A percentile compares a stretch with the other conserved stretches of the same genome.
phyloP scores from a whole-genome alignment of 2,329 filamentous ascomycete genomes.

The Aureobasidium namibiae region DNA sequence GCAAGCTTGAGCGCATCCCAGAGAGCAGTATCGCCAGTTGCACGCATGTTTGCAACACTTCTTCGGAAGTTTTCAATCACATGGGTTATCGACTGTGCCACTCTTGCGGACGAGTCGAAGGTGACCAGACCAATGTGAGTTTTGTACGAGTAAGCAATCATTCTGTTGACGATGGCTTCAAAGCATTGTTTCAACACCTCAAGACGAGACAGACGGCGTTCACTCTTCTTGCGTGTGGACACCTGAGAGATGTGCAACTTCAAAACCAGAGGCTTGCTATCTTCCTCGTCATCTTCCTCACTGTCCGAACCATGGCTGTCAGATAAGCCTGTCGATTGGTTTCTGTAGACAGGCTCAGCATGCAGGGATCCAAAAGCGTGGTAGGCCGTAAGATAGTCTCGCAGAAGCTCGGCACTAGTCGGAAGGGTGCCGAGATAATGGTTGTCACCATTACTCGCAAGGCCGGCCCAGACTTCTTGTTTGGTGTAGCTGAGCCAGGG shows the following conservation, averaged over 20 bases:
- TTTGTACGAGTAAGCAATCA: constrained; percentile 30
- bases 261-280: background rate
- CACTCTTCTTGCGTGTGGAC: background rate
- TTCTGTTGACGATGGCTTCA: constrained; percentile 29
- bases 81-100: constrained; percentile 25
- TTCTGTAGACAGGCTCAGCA: background rate
- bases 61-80: constrained; percentile 31
- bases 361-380: background rate
- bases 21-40: constrained; percentile 27
- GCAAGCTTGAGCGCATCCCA: constrained; percentile 30
- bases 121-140: constrained; percentile 30
- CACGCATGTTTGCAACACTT: constrained; percentile 24
- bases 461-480: constrained; percentile 7
- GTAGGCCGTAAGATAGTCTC: background rate
- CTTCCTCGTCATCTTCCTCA: background rate
- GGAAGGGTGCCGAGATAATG: background rate
- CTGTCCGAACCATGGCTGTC: background rate
- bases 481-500: background rate
- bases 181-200: constrained; percentile 33
- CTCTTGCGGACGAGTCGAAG: constrained; percentile 22
- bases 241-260: background rate
- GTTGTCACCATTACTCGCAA: constrained; percentile 16
- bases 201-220: constrained; percentile 17
- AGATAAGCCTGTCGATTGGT: too few relatives aligned
- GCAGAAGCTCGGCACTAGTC: background rate